These are phyloP conservation scores for Linum trigynum DNA, from an alignment of 345 rosid genomes.

Conservation along the genomic window DNA sequence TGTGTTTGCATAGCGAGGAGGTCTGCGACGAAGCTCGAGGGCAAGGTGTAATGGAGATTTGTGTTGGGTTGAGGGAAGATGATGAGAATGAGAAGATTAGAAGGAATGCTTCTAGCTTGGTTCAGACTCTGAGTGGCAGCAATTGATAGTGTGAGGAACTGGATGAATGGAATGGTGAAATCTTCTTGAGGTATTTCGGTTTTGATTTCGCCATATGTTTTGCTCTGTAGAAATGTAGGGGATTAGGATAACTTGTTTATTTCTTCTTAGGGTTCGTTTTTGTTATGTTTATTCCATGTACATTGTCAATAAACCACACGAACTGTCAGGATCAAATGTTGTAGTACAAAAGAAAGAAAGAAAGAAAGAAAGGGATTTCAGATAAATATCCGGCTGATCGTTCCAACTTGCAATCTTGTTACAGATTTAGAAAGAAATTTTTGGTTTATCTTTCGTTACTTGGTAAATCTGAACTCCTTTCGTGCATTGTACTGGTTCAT, in stretches of 20 bases:
- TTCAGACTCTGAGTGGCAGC: constrained; percentile 46
- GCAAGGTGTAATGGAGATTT: constrained; percentile 56
- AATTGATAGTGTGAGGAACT: constrained; percentile 17
- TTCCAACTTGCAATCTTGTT: too few species aligned
- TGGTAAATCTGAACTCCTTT: too few species aligned
- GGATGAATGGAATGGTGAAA: constrained; percentile 38
- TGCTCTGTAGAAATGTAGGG: constrained; percentile 46
- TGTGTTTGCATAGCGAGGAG: constrained; percentile 48
- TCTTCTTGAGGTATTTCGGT: constrained; percentile 18
- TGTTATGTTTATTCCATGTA: not conserved
- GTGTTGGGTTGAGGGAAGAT: constrained; percentile 52
- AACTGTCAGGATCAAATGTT: not conserved
- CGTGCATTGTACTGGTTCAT: too few species aligned
- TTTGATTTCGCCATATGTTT: constrained; percentile 24
- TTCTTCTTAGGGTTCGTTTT: not conserved
- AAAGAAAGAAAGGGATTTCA: not conserved
- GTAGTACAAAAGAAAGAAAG: not conserved
- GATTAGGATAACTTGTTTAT: constrained; percentile 14
- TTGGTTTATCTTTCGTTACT: too few species aligned
- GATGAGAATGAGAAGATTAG: constrained; percentile 78
- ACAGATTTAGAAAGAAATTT: too few species aligned
- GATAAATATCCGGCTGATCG: constrained; percentile 15
- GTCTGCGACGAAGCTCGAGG: constrained; percentile 35
- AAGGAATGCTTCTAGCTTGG: constrained; percentile 55
- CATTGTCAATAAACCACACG: not conserved